Base-by-base conservation (phyloP, 495 filamentous ascomycete species). In the Aspergillus heteromorphus region DNA sequence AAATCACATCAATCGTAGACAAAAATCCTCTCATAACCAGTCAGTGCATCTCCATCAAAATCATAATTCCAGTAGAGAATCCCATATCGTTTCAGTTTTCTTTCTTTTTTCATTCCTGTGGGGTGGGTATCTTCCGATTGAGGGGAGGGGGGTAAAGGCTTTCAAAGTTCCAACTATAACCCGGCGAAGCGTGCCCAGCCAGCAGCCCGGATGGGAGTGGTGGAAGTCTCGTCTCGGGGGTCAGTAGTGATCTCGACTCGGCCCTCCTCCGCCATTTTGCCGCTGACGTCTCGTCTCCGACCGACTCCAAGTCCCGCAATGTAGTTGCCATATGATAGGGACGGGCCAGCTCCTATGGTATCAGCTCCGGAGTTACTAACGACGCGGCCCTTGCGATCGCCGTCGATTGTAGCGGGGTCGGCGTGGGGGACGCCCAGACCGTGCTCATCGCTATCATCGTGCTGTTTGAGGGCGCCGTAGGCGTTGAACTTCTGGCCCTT, bases 241-340 rank as follows among this genome's bases (percentile, higher is more conserved):
- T n/a, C 40, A 10, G 40, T 47, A 36, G 13, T 49, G 29, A 58
- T 62, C 9, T 77, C 76, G 2, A 80, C 81, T 38, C 85, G 74
- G 1, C 91, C 91, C 69, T 96, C 91, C 70, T 96, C 91, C 1
- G 85, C 91, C 43, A 89, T 72, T 69, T 89, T 89, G 2, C 90
- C 91, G 61, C 89, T 93, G 9, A 92, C 89, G 60, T 89, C 84
- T 48, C 91, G 76, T 59, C 73, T 67, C 59, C 69, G 71, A 54
- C 67, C 74, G 62, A 66, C 74, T 52, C 66, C 72, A 52, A 74
- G 61, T 16, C 76, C 78, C 13, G 79, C 67, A 20, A 83, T 79
- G 55, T 82, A 86, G 62, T 86, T 72, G 30, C 86, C 66, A 72
- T 85, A 60, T 71, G 83, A 65, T 72, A 69, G 56, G 74, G 63